Evolutionary conservation across 148 eudicot genomes (phyloP).

Genomic region (Polygonum maritimum): DNA sequence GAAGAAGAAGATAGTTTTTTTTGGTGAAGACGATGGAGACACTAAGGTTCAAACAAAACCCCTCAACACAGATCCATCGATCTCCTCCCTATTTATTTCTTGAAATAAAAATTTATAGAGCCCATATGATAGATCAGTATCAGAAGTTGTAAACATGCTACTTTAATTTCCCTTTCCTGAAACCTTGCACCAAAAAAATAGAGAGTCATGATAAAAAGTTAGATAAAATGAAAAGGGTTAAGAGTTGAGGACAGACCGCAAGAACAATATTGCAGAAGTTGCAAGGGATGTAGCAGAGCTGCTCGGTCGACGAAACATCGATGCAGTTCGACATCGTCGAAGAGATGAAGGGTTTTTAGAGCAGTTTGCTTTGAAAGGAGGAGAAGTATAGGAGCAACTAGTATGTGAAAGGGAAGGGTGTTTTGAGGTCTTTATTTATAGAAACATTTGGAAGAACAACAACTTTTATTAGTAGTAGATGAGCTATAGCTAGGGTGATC

Average conservation of each 20-base stretch:
- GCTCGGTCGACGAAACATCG: conserved; percentile 40
- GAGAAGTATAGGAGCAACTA: not conserved
- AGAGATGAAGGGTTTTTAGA: not conserved
- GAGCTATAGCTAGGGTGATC: not conserved
- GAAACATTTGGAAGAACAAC: not conserved
- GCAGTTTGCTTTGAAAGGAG: not conserved
- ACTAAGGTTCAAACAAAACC: conserved; percentile 6
- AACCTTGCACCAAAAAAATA: not conserved
- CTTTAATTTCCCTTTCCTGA: too few species aligned
- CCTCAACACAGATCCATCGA: not conserved
- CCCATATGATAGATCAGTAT: not conserved
- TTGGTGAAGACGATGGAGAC: conserved; percentile 32
- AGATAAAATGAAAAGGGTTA: not conserved
- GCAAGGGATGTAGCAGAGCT: conserved; percentile 94
- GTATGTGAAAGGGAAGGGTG: conserved; percentile 3
- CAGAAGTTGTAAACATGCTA: not conserved
- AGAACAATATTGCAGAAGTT: conserved; percentile 63
- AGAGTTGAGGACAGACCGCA: conserved; percentile 2
- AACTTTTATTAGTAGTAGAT: too few species aligned
- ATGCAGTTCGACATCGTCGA: conserved; percentile 39
- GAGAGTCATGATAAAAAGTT: not conserved
- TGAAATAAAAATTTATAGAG: too few species aligned
- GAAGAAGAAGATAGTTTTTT: not conserved
- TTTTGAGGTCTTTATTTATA: conserved; percentile 5
- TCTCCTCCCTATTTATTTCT: not conserved